Evolutionary conservation across 192 early-diverging fungal species (phyloP), one percentile per base, ranked within the genome.

Genomic region (Borealophlyctis nickersoniae): DNA sequence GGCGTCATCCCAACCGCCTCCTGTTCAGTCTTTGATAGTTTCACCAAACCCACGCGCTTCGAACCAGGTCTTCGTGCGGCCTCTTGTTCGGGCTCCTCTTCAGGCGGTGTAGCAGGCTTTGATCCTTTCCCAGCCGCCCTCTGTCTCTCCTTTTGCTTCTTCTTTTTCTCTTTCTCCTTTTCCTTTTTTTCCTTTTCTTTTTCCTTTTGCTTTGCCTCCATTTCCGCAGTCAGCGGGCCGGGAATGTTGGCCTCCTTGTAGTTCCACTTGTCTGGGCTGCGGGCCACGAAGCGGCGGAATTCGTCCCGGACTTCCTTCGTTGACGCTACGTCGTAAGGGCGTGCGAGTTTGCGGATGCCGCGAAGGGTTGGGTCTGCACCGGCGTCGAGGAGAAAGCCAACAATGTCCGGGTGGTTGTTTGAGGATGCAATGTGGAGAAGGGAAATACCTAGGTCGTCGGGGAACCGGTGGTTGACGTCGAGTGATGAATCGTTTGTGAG

Each of bases 351-450:
- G 57, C 4, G 69, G 36, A 24, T 74, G 3, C 60, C 71, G 22
- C 54, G 35, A 0, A 81, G 50, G 0, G 85, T 88, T 0, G 96
- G 96, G 58, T 98, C 89, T 0, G 90, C 93, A n/a, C 87, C 81
- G 39, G 74, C 62, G 29, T 86, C 74, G 29, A 91, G 76, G 23
- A 98, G 70, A 19, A 84, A 76, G 2, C 77, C 74, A 0, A 96
- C 83, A 14, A 90, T 70, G 2, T 79, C 78, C 0, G 67, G 45
- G 45, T 86, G 85, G 0, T 87, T 87, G 2, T 71, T 62, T n/a
- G 55, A 48, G 4, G 92, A 68, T 0, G 92, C 92, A 27, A 92
- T 56, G 65, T 98, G 94, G 23, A 97, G 70, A 7, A 94, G 74
- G 0, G 89, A 60, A 4, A 70, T 73, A 4, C 77, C 82, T 39